Conservation (phyloP, 2,329 filamentous ascomycete species). For the Lecanosticta acicola region DNA sequence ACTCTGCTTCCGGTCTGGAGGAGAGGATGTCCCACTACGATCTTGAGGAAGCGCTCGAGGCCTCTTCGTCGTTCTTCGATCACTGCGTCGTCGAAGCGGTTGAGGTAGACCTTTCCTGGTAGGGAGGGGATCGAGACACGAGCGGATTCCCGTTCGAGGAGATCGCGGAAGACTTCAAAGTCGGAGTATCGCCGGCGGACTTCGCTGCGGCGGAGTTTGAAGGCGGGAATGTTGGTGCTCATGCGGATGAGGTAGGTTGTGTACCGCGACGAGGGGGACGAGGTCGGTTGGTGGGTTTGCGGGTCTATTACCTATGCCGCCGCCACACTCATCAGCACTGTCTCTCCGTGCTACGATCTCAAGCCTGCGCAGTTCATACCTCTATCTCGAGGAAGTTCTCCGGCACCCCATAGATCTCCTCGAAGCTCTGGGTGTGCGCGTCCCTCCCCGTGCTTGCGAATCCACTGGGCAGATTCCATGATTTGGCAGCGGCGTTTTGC, state of each 20-base stretch:
- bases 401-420: slow-evolving; percentile 96
- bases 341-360: neutral
- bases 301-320: slow-evolving; percentile 76
- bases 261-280: slow-evolving; percentile 56
- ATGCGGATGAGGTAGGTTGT: slow-evolving; percentile 98
- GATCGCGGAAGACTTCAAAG: slow-evolving; percentile 98
- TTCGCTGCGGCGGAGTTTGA: slow-evolving; percentile 79
- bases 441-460: slow-evolving; percentile 30
- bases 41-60: slow-evolving; percentile 91
- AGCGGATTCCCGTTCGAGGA: slow-evolving; percentile 89
- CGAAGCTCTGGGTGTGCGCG: slow-evolving; percentile 67
- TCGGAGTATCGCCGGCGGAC: slow-evolving; percentile 94
- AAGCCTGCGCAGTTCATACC: slow-evolving; percentile 45
- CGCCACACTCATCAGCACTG: neutral
- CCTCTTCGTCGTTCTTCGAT: slow-evolving; percentile 91
- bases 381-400: slow-evolving; percentile 99
- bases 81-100: slow-evolving; percentile 95
- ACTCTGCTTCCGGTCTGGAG: slow-evolving; percentile 98
- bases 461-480: slow-evolving; percentile 25
- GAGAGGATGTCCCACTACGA: slow-evolving; percentile 92
- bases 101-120: slow-evolving; percentile 96
- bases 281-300: slow-evolving; percentile 83
- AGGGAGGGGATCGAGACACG: slow-evolving; percentile 92
- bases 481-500: neutral
- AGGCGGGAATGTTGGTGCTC: slow-evolving; percentile 96